A percentile compares a stretch with the other conserved stretches of the same genome.
Evolutionary conservation across 2,329 filamentous ascomycete species (phyloP).

Genomic region (Raffaelea albimanens): DNA sequence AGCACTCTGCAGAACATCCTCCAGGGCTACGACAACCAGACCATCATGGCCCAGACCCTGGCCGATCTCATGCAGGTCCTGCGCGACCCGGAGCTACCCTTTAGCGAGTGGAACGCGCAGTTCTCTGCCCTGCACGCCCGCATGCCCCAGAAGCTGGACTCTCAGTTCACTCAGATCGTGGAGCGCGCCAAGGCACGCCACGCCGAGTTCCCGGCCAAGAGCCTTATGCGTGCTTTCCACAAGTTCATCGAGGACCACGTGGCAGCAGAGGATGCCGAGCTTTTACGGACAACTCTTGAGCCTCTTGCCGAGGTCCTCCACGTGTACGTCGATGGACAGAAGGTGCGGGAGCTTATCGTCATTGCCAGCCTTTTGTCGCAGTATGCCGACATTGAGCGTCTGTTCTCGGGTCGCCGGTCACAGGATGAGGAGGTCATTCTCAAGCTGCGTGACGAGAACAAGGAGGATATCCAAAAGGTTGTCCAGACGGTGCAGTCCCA

Average conservation of each 20-base stretch:
- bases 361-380: slow-evolving; percentile 70
- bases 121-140: slow-evolving; percentile 94
- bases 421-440: slow-evolving; percentile 93
- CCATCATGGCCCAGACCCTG: slow-evolving; percentile 82
- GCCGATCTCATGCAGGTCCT: slow-evolving; percentile 87
- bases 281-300: slow-evolving; percentile 62
- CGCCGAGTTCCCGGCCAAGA: slow-evolving; percentile 85
- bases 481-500: slow-evolving; percentile 88
- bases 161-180: slow-evolving; percentile 72
- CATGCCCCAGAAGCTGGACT: slow-evolving; percentile 90
- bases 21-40: slow-evolving; percentile 90
- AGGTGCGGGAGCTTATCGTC: slow-evolving; percentile 77
- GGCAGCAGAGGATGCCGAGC: slow-evolving; percentile 58
- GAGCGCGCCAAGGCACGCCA: slow-evolving; percentile 72
- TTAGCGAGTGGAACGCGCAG: slow-evolving; percentile 92
- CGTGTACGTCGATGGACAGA: slow-evolving; percentile 77
- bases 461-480: slow-evolving; percentile 78
- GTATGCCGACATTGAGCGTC: slow-evolving; percentile 74
- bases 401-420: slow-evolving; percentile 75
- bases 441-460: slow-evolving; percentile 90
- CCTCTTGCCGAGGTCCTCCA: slow-evolving; percentile 72
- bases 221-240: slow-evolving; percentile 69
- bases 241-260: slow-evolving; percentile 88
- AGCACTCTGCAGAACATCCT: slow-evolving; percentile 81
- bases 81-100: slow-evolving; percentile 81